phyloP scores from a whole-genome alignment of 768 basidiomycete species.

The Boletus rufocinnamomeus region DNA sequence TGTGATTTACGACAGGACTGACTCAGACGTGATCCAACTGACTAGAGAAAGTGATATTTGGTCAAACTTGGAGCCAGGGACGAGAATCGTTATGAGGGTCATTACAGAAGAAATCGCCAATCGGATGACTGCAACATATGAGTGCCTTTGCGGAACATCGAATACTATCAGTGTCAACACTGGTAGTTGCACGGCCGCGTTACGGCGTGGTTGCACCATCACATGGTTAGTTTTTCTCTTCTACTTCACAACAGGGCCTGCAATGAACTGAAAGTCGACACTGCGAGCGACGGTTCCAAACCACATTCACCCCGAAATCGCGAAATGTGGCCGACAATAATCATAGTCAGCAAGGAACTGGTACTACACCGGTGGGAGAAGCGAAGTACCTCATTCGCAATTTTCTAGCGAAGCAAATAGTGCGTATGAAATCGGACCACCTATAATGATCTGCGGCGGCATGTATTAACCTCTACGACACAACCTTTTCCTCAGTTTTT shows the following conservation, averaged over 20 bases:
- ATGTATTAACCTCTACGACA: background rate
- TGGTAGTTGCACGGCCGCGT: background rate
- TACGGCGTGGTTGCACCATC: background rate
- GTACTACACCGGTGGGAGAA: background rate
- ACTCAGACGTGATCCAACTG: background rate
- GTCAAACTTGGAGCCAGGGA: background rate
- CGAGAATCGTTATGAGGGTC: slow-evolving; percentile 5
- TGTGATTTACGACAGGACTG: background rate
- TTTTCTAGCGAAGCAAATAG: slow-evolving; percentile 4
- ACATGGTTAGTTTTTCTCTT: slow-evolving; percentile 1
- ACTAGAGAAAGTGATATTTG: background rate
- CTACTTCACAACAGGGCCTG: background rate
- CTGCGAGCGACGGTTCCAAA: slow-evolving; percentile 2
- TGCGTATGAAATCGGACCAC: background rate
- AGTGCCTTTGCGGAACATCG: slow-evolving; percentile 1
- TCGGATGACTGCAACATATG: background rate
- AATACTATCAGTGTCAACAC: background rate
- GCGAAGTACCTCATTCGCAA: slow-evolving; percentile 4
- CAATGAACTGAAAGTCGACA: background rate
- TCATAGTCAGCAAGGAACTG: background rate
- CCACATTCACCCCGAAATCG: background rate
- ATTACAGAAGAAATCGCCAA: background rate
- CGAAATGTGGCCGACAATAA: background rate
- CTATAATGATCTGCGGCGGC: background rate
- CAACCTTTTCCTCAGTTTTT: background rate